A percentile compares a stretch with the other conserved stretches of the same genome.
These are phyloP conservation scores for Colletotrichum sp. DNA, from an alignment of 2,329 filamentous ascomycete genomes.

Conservation along the genomic window DNA sequence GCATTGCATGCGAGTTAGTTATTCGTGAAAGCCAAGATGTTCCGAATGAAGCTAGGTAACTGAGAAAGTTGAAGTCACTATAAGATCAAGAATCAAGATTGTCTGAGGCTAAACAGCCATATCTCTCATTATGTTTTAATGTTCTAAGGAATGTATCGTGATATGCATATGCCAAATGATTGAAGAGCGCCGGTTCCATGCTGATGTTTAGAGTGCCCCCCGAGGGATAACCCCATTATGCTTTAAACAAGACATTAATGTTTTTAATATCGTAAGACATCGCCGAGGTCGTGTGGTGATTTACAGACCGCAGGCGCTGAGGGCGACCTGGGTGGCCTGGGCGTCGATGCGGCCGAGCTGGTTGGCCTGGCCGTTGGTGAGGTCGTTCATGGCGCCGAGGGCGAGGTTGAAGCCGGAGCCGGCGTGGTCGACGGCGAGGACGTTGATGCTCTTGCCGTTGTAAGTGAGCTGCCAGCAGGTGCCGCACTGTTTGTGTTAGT, in stretches of 20 bases:
- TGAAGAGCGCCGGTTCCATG: slow-evolving; percentile 16
- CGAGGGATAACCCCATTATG: not conserved
- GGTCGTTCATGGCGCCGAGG: slow-evolving; percentile 57
- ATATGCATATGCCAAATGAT: slow-evolving; percentile 16
- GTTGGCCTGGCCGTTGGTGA: slow-evolving; percentile 57
- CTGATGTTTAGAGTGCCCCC: not conserved
- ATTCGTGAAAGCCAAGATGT: too few relatives aligned
- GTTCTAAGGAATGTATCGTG: slow-evolving; percentile 19
- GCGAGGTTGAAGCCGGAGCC: slow-evolving; percentile 60
- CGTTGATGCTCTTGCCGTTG: slow-evolving; percentile 54
- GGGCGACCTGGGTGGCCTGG: slow-evolving; percentile 45
- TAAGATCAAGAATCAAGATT: not conserved
- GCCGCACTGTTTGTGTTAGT: slow-evolving; percentile 51
- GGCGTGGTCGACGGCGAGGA: slow-evolving; percentile 62
- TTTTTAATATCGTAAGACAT: not conserved
- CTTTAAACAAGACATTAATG: not conserved
- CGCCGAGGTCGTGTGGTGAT: not conserved
- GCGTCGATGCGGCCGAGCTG: slow-evolving; percentile 59
- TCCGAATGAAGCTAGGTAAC: too few relatives aligned
- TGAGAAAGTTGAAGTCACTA: too few relatives aligned
- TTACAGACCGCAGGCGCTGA: slow-evolving; percentile 48
- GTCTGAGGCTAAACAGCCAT: not conserved
- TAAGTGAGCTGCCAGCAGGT: slow-evolving; percentile 63
- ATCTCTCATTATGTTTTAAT: slow-evolving; percentile 11
- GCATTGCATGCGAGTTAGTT: too few relatives aligned